Base-by-base conservation (phyloP, 768 basidiomycete genomes). In the Clitopilus hobsonii region DNA sequence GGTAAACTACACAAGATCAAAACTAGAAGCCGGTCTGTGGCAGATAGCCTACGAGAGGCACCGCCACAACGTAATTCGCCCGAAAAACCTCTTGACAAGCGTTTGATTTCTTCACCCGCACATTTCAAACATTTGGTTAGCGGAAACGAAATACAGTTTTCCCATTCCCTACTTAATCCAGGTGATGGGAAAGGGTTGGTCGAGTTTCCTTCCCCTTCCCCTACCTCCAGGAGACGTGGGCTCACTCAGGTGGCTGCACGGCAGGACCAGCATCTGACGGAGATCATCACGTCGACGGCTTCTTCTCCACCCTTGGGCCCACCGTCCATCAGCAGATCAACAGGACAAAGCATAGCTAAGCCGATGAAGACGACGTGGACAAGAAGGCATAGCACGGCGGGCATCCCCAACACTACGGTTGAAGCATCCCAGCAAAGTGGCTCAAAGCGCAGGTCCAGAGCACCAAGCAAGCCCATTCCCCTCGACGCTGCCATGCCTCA, bases 401-500 rank as follows among this genome's bases (percentile, higher is more conserved):
- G 18, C 41, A 18, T 18, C 4, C 41, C 41, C n/a, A 45, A 20
- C 10, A 45, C 18, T 4, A 45, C 18, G 4, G 22, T 20, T 3
- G n/a, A 3, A 11, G n/a, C n/a, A 45, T 8, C 41, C 41, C n/a
- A 45, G 41, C 10, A 45, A 8, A 11, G 22, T 10, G 4, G 22
- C 41, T 3, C 41, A 3, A 11, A 20, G 22, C 11, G 41, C 2
- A 20, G 41, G 18, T 27, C 49, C 32, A 16, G 27, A 23, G 32
- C 54, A 24, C 50, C 48, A 53, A 49, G 25, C 27, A 49, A 45
- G 49, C 54, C 28, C 53, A 16, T 52, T 30, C 23, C n/a, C 53
- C 29, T 22, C 30, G 41, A 23, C 22, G 41, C 30, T 16, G 41
- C 41, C n/a, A 45, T 25, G 48, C 54, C 52, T 26, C 56, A 78